A percentile compares a stretch with the other conserved stretches of the same genome.
phyloP scores from a whole-genome alignment of 257 asterid species.

The Phtheirospermum japonicum region DNA sequence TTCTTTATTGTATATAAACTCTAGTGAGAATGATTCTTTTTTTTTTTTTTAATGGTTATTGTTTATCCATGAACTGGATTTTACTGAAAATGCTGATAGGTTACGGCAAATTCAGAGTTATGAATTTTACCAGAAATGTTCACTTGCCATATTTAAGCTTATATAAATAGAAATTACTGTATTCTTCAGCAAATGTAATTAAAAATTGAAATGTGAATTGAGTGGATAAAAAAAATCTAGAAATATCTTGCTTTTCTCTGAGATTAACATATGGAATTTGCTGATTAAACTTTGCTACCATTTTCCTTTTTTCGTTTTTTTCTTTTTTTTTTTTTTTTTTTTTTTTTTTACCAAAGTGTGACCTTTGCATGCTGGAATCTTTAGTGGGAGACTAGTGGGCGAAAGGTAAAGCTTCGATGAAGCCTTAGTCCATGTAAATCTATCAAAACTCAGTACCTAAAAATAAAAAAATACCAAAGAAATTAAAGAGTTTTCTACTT shows the following conservation, averaged over 20 bases:
- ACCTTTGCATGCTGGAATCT: constrained; percentile 98
- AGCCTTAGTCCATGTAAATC: constrained; percentile 78
- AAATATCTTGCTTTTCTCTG: constrained; percentile 2
- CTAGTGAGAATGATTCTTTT: no score
- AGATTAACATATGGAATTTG: no score
- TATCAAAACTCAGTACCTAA: constrained; percentile 84
- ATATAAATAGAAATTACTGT: constrained; percentile 12
- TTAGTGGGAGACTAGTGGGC: constrained; percentile 81
- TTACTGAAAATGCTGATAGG: neutral
- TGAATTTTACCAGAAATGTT: neutral
- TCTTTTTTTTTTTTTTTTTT: neutral
- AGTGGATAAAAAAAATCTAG: neutral
- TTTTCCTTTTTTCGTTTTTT: neutral
- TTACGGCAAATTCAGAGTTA: constrained; percentile 12
- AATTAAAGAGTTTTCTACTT: constrained; percentile 18
- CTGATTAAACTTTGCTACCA: neutral
- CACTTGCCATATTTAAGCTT: constrained; percentile 3
- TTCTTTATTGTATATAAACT: no score
- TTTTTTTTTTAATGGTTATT: no score
- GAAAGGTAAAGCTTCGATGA: constrained; percentile 90
- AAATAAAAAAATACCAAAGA: constrained; percentile 29
- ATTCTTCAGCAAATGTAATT: no score
- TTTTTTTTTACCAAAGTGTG: constrained; percentile 72
- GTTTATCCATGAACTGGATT: no score
- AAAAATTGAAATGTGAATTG: no score